Conservation (phyloP, 192 early-diverging fungal genomes). For the Backusella liffmaniae region DNA sequence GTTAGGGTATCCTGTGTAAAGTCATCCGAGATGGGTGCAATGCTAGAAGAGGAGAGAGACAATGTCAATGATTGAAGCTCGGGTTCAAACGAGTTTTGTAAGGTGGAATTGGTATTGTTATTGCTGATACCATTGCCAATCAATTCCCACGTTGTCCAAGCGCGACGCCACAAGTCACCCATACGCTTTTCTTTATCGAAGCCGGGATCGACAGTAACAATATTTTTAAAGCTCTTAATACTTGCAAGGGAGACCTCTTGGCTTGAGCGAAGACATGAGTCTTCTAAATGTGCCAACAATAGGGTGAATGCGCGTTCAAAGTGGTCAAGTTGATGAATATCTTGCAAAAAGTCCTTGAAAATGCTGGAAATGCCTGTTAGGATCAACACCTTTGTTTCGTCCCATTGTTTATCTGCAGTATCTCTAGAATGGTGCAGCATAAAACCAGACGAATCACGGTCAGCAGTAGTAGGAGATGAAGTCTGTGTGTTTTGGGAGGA, state of each 20-base stretch:
- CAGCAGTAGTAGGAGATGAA: constrained; percentile 32
- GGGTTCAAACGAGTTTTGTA: neutral
- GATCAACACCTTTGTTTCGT: constrained; percentile 82
- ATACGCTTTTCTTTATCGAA: constrained; percentile 22
- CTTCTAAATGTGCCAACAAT: constrained; percentile 72
- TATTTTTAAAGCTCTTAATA: constrained; percentile 63
- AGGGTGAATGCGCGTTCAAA: constrained; percentile 71
- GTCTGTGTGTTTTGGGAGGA: constrained; percentile 25
- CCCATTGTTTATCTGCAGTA: constrained; percentile 80
- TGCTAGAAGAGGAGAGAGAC: constrained; percentile 20
- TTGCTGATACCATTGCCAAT: constrained; percentile 66
- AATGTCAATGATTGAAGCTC: constrained; percentile 29
- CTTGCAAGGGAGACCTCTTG: constrained; percentile 78
- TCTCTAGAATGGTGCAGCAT: constrained; percentile 60
- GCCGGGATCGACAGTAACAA: constrained; percentile 53
- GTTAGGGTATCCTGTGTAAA: constrained; percentile 78
- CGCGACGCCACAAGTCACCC: constrained; percentile 55
- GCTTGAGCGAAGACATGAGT: constrained; percentile 61
- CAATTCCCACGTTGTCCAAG: constrained; percentile 70
- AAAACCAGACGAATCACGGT: constrained; percentile 38
- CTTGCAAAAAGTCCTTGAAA: constrained; percentile 63
- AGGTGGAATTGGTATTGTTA: neutral
- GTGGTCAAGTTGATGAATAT: constrained; percentile 57
- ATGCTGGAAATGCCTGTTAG: constrained; percentile 68
- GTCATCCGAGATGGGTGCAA: constrained; percentile 28